Evolutionary conservation across 2,329 filamentous ascomycete genomes (phyloP).

Genomic region (Tothia fuscella): DNA sequence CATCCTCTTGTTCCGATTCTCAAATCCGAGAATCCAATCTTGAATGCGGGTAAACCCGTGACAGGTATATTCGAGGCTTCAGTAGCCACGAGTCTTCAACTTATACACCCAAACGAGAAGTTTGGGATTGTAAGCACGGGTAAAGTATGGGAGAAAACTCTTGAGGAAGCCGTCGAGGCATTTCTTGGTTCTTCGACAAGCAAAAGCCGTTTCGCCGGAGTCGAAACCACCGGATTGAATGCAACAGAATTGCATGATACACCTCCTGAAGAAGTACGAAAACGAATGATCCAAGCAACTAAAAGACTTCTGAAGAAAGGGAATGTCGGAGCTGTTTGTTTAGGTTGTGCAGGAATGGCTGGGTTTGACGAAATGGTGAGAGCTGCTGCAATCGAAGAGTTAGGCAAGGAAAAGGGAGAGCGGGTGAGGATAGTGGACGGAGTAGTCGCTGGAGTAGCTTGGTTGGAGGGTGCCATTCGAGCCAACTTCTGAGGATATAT

Average conservation of each 20-base stretch:
- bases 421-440: conserved; percentile 67
- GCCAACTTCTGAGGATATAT: conserved; percentile 1
- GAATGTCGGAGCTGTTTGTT: conserved; percentile 55
- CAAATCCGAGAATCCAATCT: conserved; percentile 29
- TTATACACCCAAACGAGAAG: conserved; percentile 35
- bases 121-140: conserved; percentile 91
- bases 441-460: conserved; percentile 55
- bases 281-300: conserved; percentile 58
- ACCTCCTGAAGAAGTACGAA: conserved; percentile 49
- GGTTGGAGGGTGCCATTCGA: conserved; percentile 42
- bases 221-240: conserved; percentile 68
- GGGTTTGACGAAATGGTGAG: conserved; percentile 70
- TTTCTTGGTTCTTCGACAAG: conserved; percentile 45
- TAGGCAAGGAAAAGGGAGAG: conserved; percentile 47
- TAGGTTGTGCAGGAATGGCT: conserved; percentile 88
- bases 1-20: conserved; percentile 63
- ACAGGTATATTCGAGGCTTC: conserved; percentile 84
- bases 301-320: conserved; percentile 47
- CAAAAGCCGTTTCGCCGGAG: conserved; percentile 59
- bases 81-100: conserved; percentile 50
- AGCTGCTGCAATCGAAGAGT: conserved; percentile 51
- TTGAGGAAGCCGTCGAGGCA: conserved; percentile 50
- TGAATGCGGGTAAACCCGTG: conserved; percentile 39
- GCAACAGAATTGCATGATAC: conserved; percentile 68
- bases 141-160: conserved; percentile 65